Evolutionary conservation across 2,329 filamentous ascomycete genomes (phyloP).

Genomic region (Penicillium sp.): DNA sequence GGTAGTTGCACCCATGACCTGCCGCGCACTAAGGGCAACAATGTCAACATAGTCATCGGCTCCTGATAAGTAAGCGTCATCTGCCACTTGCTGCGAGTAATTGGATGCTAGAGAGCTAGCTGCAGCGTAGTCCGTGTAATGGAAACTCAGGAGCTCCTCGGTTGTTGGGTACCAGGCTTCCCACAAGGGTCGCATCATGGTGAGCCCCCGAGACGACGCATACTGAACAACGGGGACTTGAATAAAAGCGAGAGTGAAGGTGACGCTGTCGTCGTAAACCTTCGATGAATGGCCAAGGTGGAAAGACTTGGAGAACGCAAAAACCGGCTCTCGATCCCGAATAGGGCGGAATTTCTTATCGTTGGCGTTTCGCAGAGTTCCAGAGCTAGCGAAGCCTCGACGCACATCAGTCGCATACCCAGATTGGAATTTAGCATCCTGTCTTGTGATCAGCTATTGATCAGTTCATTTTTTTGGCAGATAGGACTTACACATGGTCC

Average conservation of each 20-base stretch:
- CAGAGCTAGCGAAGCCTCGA: slow-evolving; percentile 65
- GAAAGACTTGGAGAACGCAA: slow-evolving; percentile 71
- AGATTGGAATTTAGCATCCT: slow-evolving; percentile 65
- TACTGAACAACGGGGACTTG: slow-evolving; percentile 79
- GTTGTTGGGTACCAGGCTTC: slow-evolving; percentile 66
- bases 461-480: background rate
- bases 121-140: slow-evolving; percentile 69
- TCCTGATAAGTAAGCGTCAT: slow-evolving; percentile 70
- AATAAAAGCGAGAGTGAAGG: slow-evolving; percentile 73
- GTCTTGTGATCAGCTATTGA: slow-evolving; percentile 10
- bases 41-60: slow-evolving; percentile 75
- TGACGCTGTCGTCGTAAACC: slow-evolving; percentile 52
- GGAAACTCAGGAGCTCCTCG: slow-evolving; percentile 66
- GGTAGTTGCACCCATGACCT: slow-evolving; percentile 74
- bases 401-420: slow-evolving; percentile 66
- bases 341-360: slow-evolving; percentile 67
- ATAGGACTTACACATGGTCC: slow-evolving; percentile 53
- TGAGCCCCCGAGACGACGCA: slow-evolving; percentile 71
- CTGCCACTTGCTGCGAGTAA: slow-evolving; percentile 68
- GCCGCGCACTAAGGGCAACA: slow-evolving; percentile 71
- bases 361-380: slow-evolving; percentile 63
- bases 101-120: slow-evolving; percentile 64
- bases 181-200: slow-evolving; percentile 77
- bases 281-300: slow-evolving; percentile 42
- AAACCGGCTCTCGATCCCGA: slow-evolving; percentile 76